Conservation (phyloP, 1,139 yeast genomes). For the Spencermartinsiella ligniputridi region DNA sequence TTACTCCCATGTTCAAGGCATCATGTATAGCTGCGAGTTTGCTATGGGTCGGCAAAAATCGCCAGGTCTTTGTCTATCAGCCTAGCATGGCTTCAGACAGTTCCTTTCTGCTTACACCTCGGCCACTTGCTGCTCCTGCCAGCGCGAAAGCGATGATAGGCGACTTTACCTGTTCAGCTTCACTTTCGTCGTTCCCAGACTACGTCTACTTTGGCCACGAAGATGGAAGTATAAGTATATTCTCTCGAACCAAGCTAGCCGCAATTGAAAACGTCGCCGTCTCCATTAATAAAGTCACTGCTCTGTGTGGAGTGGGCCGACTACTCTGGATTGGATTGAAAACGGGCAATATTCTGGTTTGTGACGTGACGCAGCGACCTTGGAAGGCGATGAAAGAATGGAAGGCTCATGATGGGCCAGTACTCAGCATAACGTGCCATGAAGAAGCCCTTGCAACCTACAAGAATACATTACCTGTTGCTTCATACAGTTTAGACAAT, state of each 20-base stretch:
- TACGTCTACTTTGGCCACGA: constrained; percentile 40
- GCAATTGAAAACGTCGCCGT: constrained; percentile 34
- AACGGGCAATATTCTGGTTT: constrained; percentile 36
- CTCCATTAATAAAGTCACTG: constrained; percentile 33
- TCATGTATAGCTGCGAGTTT: constrained; percentile 27
- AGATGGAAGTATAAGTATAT: constrained; percentile 38
- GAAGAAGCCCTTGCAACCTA: constrained; percentile 9
- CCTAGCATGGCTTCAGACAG: constrained; percentile 25
- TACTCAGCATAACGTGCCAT: constrained; percentile 21
- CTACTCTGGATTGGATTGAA: constrained; percentile 40
- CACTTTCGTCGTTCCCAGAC: constrained; percentile 26
- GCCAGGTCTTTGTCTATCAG: constrained; percentile 32
- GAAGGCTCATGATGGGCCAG: constrained; percentile 36
- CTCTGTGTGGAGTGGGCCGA: constrained; percentile 32
- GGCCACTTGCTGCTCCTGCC: constrained; percentile 28
- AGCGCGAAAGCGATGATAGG: constrained; percentile 21
- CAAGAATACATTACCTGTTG: constrained; percentile 19
- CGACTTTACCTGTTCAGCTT: constrained; percentile 34
- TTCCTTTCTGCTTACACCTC: constrained; percentile 25
- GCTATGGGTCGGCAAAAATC: constrained; percentile 37
- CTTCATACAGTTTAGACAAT: constrained; percentile 20
- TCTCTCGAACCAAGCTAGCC: constrained; percentile 24
- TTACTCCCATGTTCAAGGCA: constrained; percentile 30
- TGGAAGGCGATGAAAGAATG: constrained; percentile 39
- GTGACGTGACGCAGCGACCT: constrained; percentile 31